A percentile compares a stretch with the other conserved stretches of the same genome.
Conservation (phyloP, 1,284 basidiomycete species). For the Pseudozyma flocculosa region DNA sequence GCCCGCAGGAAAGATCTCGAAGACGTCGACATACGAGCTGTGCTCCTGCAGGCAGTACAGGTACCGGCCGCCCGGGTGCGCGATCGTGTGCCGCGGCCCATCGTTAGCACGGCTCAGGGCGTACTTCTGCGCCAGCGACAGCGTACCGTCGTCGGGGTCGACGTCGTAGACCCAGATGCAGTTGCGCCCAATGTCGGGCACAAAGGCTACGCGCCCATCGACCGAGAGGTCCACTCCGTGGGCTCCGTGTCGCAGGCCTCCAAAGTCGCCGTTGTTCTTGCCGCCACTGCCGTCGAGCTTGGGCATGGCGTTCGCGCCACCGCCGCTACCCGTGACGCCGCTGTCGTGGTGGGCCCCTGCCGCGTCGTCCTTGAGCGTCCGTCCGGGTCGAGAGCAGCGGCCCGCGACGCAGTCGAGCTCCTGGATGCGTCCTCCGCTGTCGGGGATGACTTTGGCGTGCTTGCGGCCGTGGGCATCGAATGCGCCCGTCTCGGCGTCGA, state of each 20-base stretch:
- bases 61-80: slow-evolving; percentile 58
- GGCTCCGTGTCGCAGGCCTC: slow-evolving; percentile 36
- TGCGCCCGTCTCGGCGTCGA: slow-evolving; percentile 50
- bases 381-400: slow-evolving; percentile 30
- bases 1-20: slow-evolving; percentile 22
- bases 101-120: slow-evolving; percentile 57
- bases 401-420: slow-evolving; percentile 48
- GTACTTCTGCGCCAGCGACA: slow-evolving; percentile 55
- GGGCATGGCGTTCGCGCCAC: neutral
- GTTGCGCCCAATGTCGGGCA: slow-evolving; percentile 57
- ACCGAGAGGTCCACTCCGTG: slow-evolving; percentile 21
- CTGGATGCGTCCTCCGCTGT: slow-evolving; percentile 27
- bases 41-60: slow-evolving; percentile 59
- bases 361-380: slow-evolving; percentile 17
- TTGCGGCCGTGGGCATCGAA: slow-evolving; percentile 30
- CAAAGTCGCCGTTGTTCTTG: slow-evolving; percentile 39
- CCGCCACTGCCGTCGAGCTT: slow-evolving; percentile 17
- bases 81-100: slow-evolving; percentile 59
- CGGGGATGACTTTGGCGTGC: slow-evolving; percentile 4
- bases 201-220: slow-evolving; percentile 12
- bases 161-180: slow-evolving; percentile 59
- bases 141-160: slow-evolving; percentile 33
- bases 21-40: slow-evolving; percentile 51
- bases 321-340: neutral
- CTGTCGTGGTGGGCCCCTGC: neutral